phyloP scores from a whole-genome alignment of 2,329 filamentous ascomycete genomes.

The Colletotrichum tropicale region DNA sequence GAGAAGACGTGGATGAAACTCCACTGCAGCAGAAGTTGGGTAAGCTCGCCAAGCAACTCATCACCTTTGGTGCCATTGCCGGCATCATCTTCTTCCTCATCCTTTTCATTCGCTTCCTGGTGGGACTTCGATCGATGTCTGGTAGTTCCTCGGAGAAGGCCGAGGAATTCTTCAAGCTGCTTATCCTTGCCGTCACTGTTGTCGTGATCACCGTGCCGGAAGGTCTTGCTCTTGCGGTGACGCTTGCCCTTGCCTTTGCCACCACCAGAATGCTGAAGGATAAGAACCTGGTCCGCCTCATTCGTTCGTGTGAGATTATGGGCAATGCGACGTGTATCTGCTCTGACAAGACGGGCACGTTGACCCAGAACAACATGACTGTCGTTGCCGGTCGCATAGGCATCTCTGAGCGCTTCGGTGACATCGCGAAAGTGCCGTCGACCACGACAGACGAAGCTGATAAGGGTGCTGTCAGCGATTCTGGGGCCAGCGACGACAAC shows the following conservation, averaged over 20 bases:
- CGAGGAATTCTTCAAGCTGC: slow-evolving; percentile 60
- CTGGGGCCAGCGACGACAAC: slow-evolving; percentile 29
- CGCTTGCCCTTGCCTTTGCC: slow-evolving; percentile 65
- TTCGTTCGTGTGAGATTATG: slow-evolving; percentile 68
- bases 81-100: slow-evolving; percentile 46
- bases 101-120: slow-evolving; percentile 44
- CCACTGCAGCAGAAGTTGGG: slow-evolving; percentile 81
- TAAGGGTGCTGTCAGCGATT: slow-evolving; percentile 26
- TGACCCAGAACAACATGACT: slow-evolving; percentile 69
- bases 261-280: slow-evolving; percentile 68
- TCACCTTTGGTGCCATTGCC: slow-evolving; percentile 43
- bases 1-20: slow-evolving; percentile 78
- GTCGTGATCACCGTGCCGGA: slow-evolving; percentile 66
- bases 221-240: slow-evolving; percentile 65
- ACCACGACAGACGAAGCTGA: slow-evolving; percentile 11
- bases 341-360: slow-evolving; percentile 70
- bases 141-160: slow-evolving; percentile 50
- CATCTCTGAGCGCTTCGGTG: slow-evolving; percentile 37
- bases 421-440: slow-evolving; percentile 16
- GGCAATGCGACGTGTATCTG: slow-evolving; percentile 68
- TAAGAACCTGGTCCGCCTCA: slow-evolving; percentile 64
- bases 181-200: slow-evolving; percentile 63
- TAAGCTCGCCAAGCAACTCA: slow-evolving; percentile 76
- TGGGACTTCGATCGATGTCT: slow-evolving; percentile 28
- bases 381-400: slow-evolving; percentile 64